Conservation (phyloP, 208 protist species). For the Leptomonas seymouri region DNA sequence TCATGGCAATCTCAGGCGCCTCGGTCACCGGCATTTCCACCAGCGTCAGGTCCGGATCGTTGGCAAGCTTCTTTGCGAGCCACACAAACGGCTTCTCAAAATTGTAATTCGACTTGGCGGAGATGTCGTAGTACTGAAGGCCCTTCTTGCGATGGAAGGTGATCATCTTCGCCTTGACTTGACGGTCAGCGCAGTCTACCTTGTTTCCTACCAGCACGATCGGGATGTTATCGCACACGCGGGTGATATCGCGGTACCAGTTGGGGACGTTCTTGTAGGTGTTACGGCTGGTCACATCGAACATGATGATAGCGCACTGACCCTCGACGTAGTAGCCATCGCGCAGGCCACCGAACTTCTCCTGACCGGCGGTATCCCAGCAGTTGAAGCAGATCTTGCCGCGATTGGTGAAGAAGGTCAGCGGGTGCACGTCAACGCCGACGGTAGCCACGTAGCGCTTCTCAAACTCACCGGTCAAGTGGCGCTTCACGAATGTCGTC, state of each 20-base stretch:
- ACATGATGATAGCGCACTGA: slow-evolving; percentile 99
- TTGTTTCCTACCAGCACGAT: slow-evolving; percentile 99
- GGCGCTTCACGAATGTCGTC: slow-evolving; percentile 99
- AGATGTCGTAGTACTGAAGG: slow-evolving; percentile 99
- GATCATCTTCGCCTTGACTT: slow-evolving; percentile 99
- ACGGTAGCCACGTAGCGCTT: slow-evolving; percentile 98
- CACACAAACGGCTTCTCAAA: slow-evolving; percentile 99
- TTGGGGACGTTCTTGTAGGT: slow-evolving; percentile 99
- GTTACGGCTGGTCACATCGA: slow-evolving; percentile 99
- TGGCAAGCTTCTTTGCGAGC: slow-evolving; percentile 97
- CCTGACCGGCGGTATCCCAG: slow-evolving; percentile 99
- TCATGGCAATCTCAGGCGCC: slow-evolving; percentile 67
- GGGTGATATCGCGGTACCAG: slow-evolving; percentile 99
- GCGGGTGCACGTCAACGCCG: slow-evolving; percentile 97
- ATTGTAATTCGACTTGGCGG: slow-evolving; percentile 99
- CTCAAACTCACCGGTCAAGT: slow-evolving; percentile 99
- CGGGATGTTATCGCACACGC: slow-evolving; percentile 99
- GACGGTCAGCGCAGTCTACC: slow-evolving; percentile 99
- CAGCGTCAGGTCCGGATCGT: slow-evolving; percentile 96
- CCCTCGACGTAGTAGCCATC: slow-evolving; percentile 99
- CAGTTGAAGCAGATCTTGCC: slow-evolving; percentile 99
- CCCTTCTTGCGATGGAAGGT: slow-evolving; percentile 99
- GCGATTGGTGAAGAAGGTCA: slow-evolving; percentile 99
- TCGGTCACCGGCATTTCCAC: slow-evolving; percentile 91
- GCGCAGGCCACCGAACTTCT: slow-evolving; percentile 99